phyloP scores from a whole-genome alignment of 2,329 filamentous ascomycete genomes.

The Fusarium concolor region DNA sequence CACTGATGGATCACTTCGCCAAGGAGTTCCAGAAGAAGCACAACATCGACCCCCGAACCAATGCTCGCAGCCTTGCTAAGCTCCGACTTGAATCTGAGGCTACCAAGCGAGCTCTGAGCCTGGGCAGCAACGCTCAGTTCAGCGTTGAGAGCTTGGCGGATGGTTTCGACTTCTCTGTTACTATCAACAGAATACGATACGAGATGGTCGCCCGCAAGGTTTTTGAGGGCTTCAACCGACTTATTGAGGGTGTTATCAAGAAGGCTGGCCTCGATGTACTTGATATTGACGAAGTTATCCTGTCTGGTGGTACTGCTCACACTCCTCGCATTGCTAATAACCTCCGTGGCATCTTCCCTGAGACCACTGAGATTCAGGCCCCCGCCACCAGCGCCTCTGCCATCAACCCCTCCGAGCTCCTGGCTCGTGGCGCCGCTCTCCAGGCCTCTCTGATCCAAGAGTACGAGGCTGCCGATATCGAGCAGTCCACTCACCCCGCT shows the following conservation, averaged over 20 bases:
- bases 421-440: constrained; percentile 90
- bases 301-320: constrained; percentile 91
- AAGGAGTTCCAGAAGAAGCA: constrained; percentile 99
- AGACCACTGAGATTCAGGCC: constrained; percentile 80
- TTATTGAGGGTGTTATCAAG: constrained; percentile 86
- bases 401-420: constrained; percentile 93
- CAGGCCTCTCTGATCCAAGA: constrained; percentile 95
- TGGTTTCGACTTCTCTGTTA: constrained; percentile 90
- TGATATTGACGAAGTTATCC: constrained; percentile 93
- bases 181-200: constrained; percentile 92
- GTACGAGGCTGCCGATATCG: constrained; percentile 92
- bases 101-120: constrained; percentile 90
- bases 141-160: constrained; percentile 91
- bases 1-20: constrained; percentile 94
- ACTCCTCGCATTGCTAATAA: constrained; percentile 92
- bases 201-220: constrained; percentile 89
- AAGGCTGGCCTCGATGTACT: constrained; percentile 93
- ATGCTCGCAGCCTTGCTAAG: constrained; percentile 87
- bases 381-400: constrained; percentile 81
- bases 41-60: constrained; percentile 85
- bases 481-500: constrained; percentile 94
- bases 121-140: constrained; percentile 89
- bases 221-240: constrained; percentile 86
- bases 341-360: constrained; percentile 82
- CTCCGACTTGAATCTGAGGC: constrained; percentile 90